Percentiles rank a stretch among this genome's conserved stretches.
These are phyloP conservation scores for Rhododendron griersonianum DNA, from an alignment of 148 eudicot species.

Conservation along the genomic window DNA sequence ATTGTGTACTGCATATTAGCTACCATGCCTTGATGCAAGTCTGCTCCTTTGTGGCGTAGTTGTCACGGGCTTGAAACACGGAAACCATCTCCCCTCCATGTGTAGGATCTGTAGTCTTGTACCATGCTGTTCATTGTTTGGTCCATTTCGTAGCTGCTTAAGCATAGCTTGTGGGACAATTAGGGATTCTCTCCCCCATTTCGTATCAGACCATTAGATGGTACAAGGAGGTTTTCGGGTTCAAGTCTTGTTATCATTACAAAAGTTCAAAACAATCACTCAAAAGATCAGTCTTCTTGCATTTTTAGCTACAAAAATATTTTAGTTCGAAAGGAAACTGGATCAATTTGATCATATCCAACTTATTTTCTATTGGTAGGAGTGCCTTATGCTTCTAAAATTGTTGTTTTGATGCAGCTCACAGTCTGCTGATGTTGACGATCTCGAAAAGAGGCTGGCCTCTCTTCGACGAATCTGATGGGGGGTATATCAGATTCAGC, in stretches of 20 bases:
- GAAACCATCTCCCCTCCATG: background rate
- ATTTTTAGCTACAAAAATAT: background rate
- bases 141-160: background rate
- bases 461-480: slow-evolving; percentile 50
- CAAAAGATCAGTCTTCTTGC: background rate
- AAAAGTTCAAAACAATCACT: background rate
- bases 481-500: background rate
- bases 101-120: background rate
- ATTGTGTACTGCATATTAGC: background rate
- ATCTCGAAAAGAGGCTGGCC: slow-evolving; percentile 67
- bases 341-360: background rate
- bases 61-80: background rate
- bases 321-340: background rate
- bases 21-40: background rate
- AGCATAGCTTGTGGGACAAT: background rate
- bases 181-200: background rate
- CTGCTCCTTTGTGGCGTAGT: background rate
- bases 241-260: background rate
- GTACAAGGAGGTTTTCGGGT: background rate
- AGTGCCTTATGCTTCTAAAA: background rate
- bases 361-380: background rate
- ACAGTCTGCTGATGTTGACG: slow-evolving; percentile 45
- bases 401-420: slow-evolving; percentile 20
- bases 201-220: background rate
- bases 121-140: background rate